Conservation (phyloP, 441 rosid species). For the Geranium incanum region DNA sequence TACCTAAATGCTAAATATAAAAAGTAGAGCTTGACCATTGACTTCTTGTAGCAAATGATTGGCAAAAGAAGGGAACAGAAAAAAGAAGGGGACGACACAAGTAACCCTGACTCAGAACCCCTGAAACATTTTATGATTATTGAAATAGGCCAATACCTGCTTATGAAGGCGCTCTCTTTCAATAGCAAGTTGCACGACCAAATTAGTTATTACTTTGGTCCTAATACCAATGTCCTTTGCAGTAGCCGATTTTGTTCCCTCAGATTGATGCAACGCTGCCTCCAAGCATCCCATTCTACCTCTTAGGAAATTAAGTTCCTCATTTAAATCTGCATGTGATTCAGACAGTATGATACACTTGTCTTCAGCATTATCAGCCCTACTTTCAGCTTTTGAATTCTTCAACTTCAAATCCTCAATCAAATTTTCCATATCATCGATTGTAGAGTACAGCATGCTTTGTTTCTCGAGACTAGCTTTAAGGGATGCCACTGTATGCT, state of each 20-base stretch:
- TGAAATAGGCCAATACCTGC: constrained; percentile 45
- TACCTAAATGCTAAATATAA: too few species aligned
- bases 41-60: too few species aligned
- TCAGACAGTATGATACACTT: constrained; percentile 68
- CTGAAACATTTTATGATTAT: not conserved
- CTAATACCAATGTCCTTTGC: constrained; percentile 58
- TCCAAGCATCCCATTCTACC: constrained; percentile 57
- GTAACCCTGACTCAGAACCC: too few species aligned
- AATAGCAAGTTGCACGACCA: constrained; percentile 60
- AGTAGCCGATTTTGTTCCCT: constrained; percentile 55
- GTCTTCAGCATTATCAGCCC: constrained; percentile 69
- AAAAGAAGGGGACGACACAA: too few species aligned
- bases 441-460: constrained; percentile 51
- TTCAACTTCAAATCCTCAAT: constrained; percentile 69
- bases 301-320: constrained; percentile 57
- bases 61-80: too few species aligned
- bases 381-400: constrained; percentile 56
- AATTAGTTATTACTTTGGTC: constrained; percentile 60
- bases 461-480: constrained; percentile 88
- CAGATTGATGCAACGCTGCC: constrained; percentile 54
- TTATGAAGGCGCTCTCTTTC: constrained; percentile 84
- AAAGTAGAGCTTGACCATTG: too few species aligned
- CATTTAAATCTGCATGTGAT: constrained; percentile 58
- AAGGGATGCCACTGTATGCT: constrained; percentile 63
- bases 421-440: constrained; percentile 72